Evolutionary conservation across 2,329 filamentous ascomycete species (phyloP), one percentile per base, ranked within the genome.

Genomic region (Aureobasidium melanogenum): DNA sequence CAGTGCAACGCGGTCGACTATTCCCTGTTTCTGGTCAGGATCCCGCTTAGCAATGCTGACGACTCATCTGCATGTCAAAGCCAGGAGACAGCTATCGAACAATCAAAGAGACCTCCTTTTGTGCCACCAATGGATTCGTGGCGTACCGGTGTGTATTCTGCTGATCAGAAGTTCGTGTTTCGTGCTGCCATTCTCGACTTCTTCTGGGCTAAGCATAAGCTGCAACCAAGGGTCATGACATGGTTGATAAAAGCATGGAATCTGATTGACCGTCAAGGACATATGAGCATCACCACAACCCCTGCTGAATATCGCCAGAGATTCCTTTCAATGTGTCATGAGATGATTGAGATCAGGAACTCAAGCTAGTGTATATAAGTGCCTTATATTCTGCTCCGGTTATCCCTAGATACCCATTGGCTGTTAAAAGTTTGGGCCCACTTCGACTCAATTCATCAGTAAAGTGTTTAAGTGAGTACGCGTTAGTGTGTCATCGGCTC

Each of bases 141-240:
- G 87, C 77, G 87, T 12, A 80, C 76, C 0, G 88, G 88, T 0
- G 68, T 89, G 0, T 66, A 73, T 0, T 87, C 85, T 10, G 75
- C 79, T 0, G 84, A 89, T 67, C 82, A 82, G 0, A 83, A 83
- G 66, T 87, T 85, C 77, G 75, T 85, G 14, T 91, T 89, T 67
- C 80, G 87, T 2, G 85, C 82, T 3, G 80, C 86, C 0, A 73
- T 91, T 15, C 76, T 91, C 36, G 88, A 91, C 71, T 91, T 91
- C 73, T 89, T 91, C 76, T 91, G 88, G 88, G 83, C 86, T 0
- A 88, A 87, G 72, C 86, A 89, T 71, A 87, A 86, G 66, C 67
- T 85, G 0, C 85, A 84, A 59, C 84, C 88, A 0, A 82, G 80
- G 70, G 77, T 82, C 1, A 82, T 90, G 81, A 88, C 87, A 0